Percentiles rank a stretch among this genome's conserved stretches.
These are phyloP conservation scores for Kodamaea leandrae DNA, from an alignment of 805 yeast genomes.

Conservation along the genomic window DNA sequence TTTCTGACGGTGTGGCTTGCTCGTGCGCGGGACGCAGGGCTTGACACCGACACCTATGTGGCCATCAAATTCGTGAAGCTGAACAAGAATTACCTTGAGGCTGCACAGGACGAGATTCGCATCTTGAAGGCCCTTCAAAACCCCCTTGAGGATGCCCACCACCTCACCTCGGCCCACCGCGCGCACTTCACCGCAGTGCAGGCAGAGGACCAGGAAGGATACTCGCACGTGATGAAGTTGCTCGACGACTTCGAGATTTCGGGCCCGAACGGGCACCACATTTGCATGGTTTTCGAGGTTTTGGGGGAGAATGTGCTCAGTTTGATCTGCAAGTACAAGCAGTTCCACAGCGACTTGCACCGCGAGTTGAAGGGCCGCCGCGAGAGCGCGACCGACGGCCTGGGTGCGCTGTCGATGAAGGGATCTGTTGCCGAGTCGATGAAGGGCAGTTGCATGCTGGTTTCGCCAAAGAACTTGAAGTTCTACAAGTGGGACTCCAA, in stretches of 20 bases:
- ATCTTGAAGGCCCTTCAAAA: conserved; percentile 40
- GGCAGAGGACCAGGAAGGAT: conserved; percentile 43
- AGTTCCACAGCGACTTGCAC: conserved; percentile 31
- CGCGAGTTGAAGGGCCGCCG: conserved; percentile 11
- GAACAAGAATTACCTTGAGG: conserved; percentile 51
- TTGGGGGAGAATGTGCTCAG: conserved; percentile 59
- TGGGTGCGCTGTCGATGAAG: conserved; percentile 1
- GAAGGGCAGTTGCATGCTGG: conserved; percentile 6
- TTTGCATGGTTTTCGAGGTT: conserved; percentile 66
- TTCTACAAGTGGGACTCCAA: conserved; percentile 21
- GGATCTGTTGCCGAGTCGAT: neutral
- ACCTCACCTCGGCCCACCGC: conserved; percentile 7
- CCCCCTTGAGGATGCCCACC: conserved; percentile 17
- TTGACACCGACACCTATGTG: conserved; percentile 36
- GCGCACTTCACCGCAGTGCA: neutral
- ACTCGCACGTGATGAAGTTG: conserved; percentile 49
- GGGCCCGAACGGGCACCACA: conserved; percentile 65
- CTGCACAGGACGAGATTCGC: conserved; percentile 63
- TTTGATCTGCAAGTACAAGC: conserved; percentile 47
- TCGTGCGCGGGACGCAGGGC: conserved; percentile 12
- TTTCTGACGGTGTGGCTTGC: conserved; percentile 74
- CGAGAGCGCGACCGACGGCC: neutral
- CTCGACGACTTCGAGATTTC: conserved; percentile 53
- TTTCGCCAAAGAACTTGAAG: conserved; percentile 10
- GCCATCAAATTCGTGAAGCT: conserved; percentile 64